Evolutionary conservation across 1,284 basidiomycete species (phyloP), one percentile per base, ranked within the genome.

Genomic region (Cutaneotrichosporon sp.): DNA sequence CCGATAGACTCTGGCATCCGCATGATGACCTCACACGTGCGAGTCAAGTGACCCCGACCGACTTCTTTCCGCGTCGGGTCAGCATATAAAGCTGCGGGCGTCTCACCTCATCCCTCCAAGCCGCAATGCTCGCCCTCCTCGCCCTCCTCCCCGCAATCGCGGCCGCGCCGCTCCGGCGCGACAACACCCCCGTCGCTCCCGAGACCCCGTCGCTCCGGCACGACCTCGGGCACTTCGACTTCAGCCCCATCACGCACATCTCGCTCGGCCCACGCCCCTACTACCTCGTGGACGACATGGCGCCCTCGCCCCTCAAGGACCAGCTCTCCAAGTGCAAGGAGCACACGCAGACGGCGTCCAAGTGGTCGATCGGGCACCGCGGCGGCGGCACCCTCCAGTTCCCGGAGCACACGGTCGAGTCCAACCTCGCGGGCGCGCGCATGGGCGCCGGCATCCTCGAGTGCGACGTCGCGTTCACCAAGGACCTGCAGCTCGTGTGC

Each of bases 361-460:
- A 42, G 10, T 68, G 55, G 36, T 38, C 57, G 16, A 52, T 68
- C 47, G 64, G 56, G 0, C 66, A 68, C 57, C 66, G 66, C 27
- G 66, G 66, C 14, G 66, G 64, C 5, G 64, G 64, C 14, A 59
- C 66, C 4, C 58, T 68, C 34, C 66, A 68, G 62, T 59, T 68
- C 52, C 66, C 66, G 8, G 66, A 68, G 59, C 66, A 68, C 59
- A 56, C 66, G 4, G 51, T 68, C 24, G 51, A 68, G 46, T 54
- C 54, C 14, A 58, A 61, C 53, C 55, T 65, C 8, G 64, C 64
- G 4, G 66, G 64, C 6, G 66, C 64, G 5, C 56, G 66, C 18
- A 65, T 63, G 62, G 66, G 66, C n/a, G 66, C 66, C 11, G 66
- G 66, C 6, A 55, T 66, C n/a, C 62, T 68, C 47, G 66, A 68